Conservation (phyloP, 176 grass and related monocot genomes). For the Canna indica region DNA sequence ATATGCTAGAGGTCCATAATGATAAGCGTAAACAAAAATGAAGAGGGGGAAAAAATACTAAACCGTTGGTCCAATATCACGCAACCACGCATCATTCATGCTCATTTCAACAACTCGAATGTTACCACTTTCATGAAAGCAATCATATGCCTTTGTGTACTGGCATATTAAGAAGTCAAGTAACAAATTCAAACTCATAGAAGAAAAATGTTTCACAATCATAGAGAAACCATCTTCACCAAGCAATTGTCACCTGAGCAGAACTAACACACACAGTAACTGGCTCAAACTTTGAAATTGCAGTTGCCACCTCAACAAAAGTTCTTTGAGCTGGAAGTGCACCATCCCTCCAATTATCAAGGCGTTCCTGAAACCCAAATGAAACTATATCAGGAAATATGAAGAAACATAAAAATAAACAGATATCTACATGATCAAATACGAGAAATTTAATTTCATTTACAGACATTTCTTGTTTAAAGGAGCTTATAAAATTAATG, state of each 20-base stretch:
- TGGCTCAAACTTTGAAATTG: conserved; percentile 78
- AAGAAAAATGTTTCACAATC: neutral
- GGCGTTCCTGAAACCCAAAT: conserved; percentile 57
- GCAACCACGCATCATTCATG: conserved; percentile 95
- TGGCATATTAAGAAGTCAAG: conserved; percentile 13
- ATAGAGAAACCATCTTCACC: neutral
- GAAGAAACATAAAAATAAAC: neutral
- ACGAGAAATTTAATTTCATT: neutral
- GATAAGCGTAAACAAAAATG: conserved; percentile 11
- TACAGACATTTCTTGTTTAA: neutral
- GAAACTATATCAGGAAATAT: neutral
- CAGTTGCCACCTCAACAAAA: conserved; percentile 46
- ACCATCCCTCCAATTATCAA: conserved; percentile 72
- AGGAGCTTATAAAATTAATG: too few relatives aligned
- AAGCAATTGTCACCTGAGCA: conserved; percentile 31
- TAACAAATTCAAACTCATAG: neutral
- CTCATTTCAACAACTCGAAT: conserved; percentile 94
- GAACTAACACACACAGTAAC: conserved; percentile 70
- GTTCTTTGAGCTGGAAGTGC: conserved; percentile 46
- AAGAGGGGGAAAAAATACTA: conserved; percentile 5
- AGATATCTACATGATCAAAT: neutral
- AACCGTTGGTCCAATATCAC: conserved; percentile 88
- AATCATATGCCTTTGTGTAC: conserved; percentile 43
- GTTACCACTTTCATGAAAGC: conserved; percentile 41
- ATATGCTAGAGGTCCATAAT: neutral